Conservation (phyloP, 2,329 filamentous ascomycete genomes). For the Calonectria ilicicola region DNA sequence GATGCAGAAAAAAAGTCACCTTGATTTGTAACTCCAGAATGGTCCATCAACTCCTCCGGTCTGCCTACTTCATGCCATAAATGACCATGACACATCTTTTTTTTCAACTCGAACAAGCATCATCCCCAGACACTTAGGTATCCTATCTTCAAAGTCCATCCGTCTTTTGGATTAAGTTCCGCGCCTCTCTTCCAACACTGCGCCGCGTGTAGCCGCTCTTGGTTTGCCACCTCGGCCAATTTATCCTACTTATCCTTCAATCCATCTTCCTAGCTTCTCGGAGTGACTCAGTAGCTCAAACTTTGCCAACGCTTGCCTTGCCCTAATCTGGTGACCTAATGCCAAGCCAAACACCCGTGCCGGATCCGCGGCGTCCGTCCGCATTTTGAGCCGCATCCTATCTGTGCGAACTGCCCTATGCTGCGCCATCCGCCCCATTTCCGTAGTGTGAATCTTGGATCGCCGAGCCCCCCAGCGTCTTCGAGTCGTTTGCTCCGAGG, state of each 20-base stretch:
- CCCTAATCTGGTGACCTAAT: constrained; percentile 17
- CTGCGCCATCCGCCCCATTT: constrained; percentile 8
- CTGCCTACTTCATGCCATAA: not conserved
- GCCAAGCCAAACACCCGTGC: constrained; percentile 9
- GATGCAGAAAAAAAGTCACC: not conserved
- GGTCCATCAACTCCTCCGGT: constrained; percentile 9
- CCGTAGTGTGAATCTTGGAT: not conserved
- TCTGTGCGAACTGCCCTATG: not conserved
- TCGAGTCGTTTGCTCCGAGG: constrained; percentile 13
- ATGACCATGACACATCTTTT: not conserved
- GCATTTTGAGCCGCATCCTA: constrained; percentile 27
- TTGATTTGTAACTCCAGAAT: constrained; percentile 10
- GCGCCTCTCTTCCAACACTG: constrained; percentile 23
- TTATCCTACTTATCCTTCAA: not conserved
- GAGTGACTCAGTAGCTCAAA: not conserved
- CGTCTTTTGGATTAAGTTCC: constrained; percentile 25
- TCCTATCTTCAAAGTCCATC: constrained; percentile 18
- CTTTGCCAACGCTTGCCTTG: constrained; percentile 2
- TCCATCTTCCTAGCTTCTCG: not conserved
- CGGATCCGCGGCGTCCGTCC: not conserved
- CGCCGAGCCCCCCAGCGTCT: not conserved
- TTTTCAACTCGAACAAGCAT: constrained; percentile 7
- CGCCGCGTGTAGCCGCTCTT: constrained; percentile 40
- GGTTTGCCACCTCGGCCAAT: constrained; percentile 20
- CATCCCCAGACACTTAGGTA: constrained; percentile 21